Evolutionary conservation across 768 basidiomycete species (phyloP).

Genomic region (Agaricus subrufescens): DNA sequence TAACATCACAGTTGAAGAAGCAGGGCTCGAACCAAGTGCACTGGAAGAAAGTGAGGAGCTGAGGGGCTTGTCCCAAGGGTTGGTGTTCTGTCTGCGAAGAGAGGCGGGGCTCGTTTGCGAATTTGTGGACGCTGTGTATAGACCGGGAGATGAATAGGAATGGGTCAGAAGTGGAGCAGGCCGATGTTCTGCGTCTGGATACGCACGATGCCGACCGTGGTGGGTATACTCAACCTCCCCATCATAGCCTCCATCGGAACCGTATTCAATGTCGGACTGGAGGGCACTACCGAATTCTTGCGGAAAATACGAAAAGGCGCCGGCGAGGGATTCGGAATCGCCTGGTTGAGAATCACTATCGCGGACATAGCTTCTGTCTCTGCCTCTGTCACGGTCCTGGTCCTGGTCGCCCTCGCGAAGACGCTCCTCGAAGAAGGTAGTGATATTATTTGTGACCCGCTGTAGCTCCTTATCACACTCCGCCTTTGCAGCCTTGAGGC

Average conservation of each 20-base stretch:
- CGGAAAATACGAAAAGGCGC: constrained; percentile 56
- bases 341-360: constrained; percentile 56
- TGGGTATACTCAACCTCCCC: constrained; percentile 63
- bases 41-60: constrained; percentile 54
- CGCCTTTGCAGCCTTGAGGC: constrained; percentile 90
- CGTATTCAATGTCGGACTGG: constrained; percentile 60
- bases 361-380: constrained; percentile 41
- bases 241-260: constrained; percentile 82
- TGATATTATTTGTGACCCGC: constrained; percentile 92
- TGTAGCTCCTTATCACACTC: constrained; percentile 96
- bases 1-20: constrained; percentile 53
- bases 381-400: constrained; percentile 55
- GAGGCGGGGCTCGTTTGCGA: constrained; percentile 66
- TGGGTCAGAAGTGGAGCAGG: constrained; percentile 43
- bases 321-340: constrained; percentile 53
- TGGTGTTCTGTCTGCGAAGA: constrained; percentile 58
- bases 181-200: constrained; percentile 35
- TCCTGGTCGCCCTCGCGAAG: constrained; percentile 76
- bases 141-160: constrained; percentile 49
- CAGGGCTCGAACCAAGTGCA: constrained; percentile 52
- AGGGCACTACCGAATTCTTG: constrained; percentile 52
- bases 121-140: constrained; percentile 61
- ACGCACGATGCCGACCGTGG: constrained; percentile 77
- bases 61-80: constrained; percentile 62
- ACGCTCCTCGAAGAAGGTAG: constrained; percentile 89